phyloP scores from a whole-genome alignment of 2,329 filamentous ascomycete species.

The Ophiostoma sp. region DNA sequence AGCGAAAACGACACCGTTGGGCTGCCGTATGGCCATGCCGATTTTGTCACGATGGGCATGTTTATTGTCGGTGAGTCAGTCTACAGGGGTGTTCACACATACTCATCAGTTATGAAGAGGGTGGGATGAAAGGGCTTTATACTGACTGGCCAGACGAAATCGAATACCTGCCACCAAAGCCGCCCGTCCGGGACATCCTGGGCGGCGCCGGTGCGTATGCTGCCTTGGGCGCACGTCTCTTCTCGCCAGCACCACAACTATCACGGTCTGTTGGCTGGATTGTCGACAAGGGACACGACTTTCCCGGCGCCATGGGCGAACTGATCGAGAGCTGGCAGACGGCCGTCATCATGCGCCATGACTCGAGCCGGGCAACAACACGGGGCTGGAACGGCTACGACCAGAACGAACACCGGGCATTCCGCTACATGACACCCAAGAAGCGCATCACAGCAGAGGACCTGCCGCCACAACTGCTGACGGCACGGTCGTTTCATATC shows the following conservation, averaged over 20 bases:
- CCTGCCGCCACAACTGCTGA: conserved; percentile 60
- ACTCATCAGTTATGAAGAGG: background rate
- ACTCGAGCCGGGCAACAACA: conserved; percentile 68
- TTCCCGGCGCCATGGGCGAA: conserved; percentile 60
- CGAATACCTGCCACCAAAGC: conserved; percentile 67
- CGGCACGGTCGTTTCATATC: conserved; percentile 76
- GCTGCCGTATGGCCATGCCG: conserved; percentile 36
- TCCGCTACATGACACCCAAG: conserved; percentile 85
- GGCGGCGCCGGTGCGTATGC: conserved; percentile 86
- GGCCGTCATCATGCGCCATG: conserved; percentile 61
- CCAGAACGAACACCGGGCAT: conserved; percentile 55
- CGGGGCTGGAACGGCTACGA: conserved; percentile 89
- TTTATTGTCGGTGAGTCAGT: conserved; percentile 60
- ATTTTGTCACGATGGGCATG: conserved; percentile 68
- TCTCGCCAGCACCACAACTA: conserved; percentile 63
- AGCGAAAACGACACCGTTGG: conserved; percentile 17
- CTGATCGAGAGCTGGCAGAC: conserved; percentile 72
- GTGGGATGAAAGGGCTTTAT: background rate
- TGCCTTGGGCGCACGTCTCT: conserved; percentile 80
- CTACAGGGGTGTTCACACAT: background rate
- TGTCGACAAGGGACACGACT: conserved; percentile 83
- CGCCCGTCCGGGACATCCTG: conserved; percentile 68
- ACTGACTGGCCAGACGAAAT: conserved; percentile 67
- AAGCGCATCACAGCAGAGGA: conserved; percentile 69
- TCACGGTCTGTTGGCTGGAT: conserved; percentile 79